These are phyloP conservation scores for Fusarium transvaalense DNA, from an alignment of 2,329 filamentous ascomycete species.

Conservation along the genomic window DNA sequence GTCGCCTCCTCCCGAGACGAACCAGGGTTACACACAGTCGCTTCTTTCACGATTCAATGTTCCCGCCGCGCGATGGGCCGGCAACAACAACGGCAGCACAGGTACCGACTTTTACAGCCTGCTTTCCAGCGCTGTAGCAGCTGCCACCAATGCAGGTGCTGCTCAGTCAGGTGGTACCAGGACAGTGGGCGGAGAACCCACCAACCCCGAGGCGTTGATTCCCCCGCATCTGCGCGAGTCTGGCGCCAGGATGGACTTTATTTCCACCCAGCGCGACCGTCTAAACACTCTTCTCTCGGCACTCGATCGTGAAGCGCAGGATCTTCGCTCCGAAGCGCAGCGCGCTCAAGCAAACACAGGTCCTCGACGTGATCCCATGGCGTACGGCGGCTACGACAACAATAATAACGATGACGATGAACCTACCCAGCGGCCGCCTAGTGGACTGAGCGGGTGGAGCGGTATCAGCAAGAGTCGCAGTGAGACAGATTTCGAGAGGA, in stretches of 20 bases:
- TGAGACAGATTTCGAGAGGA: constrained; percentile 90
- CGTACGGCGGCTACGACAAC: constrained; percentile 47
- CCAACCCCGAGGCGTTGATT: constrained; percentile 71
- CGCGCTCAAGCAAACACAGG: constrained; percentile 40
- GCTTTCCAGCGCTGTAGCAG: constrained; percentile 79
- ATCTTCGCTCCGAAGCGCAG: constrained; percentile 59
- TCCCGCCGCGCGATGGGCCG: constrained; percentile 73
- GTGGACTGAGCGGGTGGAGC: constrained; percentile 63
- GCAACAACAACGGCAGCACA: constrained; percentile 55
- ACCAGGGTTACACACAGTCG: constrained; percentile 78
- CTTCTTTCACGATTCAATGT: constrained; percentile 89
- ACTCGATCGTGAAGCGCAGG: constrained; percentile 81
- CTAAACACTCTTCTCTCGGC: constrained; percentile 80
- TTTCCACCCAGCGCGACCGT: constrained; percentile 82
- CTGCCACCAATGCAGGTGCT: constrained; percentile 63
- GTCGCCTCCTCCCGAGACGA: constrained; percentile 56
- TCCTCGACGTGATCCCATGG: constrained; percentile 42
- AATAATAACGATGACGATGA: constrained; percentile 52
- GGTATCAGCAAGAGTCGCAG: constrained; percentile 84
- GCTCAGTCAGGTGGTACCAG: constrained; percentile 52
- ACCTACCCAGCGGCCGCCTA: constrained; percentile 58
- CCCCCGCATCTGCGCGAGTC: constrained; percentile 75
- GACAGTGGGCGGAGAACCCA: constrained; percentile 38
- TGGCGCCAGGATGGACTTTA: constrained; percentile 78
- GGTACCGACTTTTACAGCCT: constrained; percentile 80